Evolutionary conservation across 345 rosid species (phyloP), one percentile per base, ranked within the genome.

Genomic region (Punica granatum): DNA sequence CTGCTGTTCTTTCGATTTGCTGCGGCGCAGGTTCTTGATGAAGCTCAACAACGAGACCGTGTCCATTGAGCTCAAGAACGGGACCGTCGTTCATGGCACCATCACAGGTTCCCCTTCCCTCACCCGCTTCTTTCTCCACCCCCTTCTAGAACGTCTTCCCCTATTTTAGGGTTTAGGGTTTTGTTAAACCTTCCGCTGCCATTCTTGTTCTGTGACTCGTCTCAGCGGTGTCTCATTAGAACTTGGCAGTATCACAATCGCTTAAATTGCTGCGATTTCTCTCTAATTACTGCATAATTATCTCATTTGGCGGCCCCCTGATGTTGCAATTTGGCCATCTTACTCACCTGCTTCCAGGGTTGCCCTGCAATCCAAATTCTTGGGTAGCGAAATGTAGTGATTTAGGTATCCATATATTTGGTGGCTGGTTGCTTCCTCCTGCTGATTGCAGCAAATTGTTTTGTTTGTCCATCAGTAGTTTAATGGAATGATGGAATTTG

Each of bases 1-100:
- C 26, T 48, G n/a, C 11, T 64, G 43, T 43, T 60, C 8, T 39
- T 31, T n/a, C 28, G 35, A 23, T 16, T 19, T 67, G 19, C 28
- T 41, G 33, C 35, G 35, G n/a, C 32, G n/a, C 76, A 90, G 96
- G 96, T 91, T 94, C 73, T 73, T 94, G 92, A 94, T 94, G 99
- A 94, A 94, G 85, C 46, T 94, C 75, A 94, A 86, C 91, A 94
- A 94, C 68, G 99, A 89, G 77, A 91, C 96, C 62, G 97, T 91
- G 7, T 91, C 97, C 67, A 88, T 94, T 65, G 99, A 94, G 83
- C 92, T 94, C 72, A 89, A 94, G 84, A 91, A 94, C 49, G 97
- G 96, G 67, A 94, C 97, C 64, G 80, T 89, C 30, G 99, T 91
- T 54, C 90, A 94, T 63, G 97, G 99, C 34, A 91, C 96, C 71